phyloP scores from a whole-genome alignment of 345 rosid genomes.

The Hibiscus tridactylites region DNA sequence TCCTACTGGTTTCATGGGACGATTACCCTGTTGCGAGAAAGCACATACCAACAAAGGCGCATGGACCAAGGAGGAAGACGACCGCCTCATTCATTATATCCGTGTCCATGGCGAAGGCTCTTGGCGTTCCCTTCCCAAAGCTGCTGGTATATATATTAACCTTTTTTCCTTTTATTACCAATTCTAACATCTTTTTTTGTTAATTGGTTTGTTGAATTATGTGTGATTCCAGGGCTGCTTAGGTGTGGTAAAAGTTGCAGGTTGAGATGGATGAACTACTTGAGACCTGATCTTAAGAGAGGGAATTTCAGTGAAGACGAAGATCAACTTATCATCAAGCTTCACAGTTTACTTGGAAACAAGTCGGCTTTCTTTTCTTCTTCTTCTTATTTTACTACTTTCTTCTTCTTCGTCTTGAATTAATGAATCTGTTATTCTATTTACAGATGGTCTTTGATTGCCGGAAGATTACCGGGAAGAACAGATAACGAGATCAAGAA shows the following conservation, averaged over 20 bases:
- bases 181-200: background rate
- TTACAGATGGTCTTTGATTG: slow-evolving; percentile 70
- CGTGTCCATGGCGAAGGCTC: slow-evolving; percentile 77
- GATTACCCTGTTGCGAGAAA: slow-evolving; percentile 84
- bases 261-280: slow-evolving; percentile 42
- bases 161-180: background rate
- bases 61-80: slow-evolving; percentile 51
- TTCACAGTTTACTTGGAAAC: slow-evolving; percentile 75
- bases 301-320: slow-evolving; percentile 78
- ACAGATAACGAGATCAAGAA: background rate
- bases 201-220: background rate
- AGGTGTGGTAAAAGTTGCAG: slow-evolving; percentile 55
- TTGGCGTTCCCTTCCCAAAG: slow-evolving; percentile 87
- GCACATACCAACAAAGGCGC: slow-evolving; percentile 60
- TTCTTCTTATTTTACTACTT: background rate
- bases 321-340: slow-evolving; percentile 72
- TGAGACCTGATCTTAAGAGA: slow-evolving; percentile 77
- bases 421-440: background rate
- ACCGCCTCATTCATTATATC: slow-evolving; percentile 65
- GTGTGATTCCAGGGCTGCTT: slow-evolving; percentile 39
- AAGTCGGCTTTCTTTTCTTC: slow-evolving; percentile 39
- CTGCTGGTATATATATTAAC: slow-evolving; percentile 43
- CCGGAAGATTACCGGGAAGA: slow-evolving; percentile 19
- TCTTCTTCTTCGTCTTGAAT: background rate
- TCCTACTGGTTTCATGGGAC: slow-evolving; percentile 43